phyloP scores from a whole-genome alignment of 2,329 filamentous ascomycete species.

The Paramyrothecium sp. region DNA sequence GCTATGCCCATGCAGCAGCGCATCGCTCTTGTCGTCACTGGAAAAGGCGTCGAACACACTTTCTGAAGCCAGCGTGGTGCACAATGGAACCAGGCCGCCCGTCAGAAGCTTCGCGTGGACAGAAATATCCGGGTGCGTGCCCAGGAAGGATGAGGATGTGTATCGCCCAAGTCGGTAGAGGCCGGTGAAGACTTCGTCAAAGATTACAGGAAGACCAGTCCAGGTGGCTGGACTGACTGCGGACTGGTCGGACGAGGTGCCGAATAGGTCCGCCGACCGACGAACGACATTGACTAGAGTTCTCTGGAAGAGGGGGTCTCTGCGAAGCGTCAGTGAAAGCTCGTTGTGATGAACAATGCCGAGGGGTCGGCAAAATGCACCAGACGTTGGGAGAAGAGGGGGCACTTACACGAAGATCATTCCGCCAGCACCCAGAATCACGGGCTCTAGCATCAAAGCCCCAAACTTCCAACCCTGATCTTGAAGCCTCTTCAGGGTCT shows the following conservation, averaged over 20 bases:
- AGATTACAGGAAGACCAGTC: slow-evolving; percentile 75
- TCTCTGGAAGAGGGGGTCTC: slow-evolving; percentile 79
- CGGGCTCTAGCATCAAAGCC: slow-evolving; percentile 75
- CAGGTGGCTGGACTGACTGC: slow-evolving; percentile 43
- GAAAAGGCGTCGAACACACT: slow-evolving; percentile 71
- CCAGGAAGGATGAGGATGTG: slow-evolving; percentile 68
- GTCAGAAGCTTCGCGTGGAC: slow-evolving; percentile 84
- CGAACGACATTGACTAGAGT: slow-evolving; percentile 68
- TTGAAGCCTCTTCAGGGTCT: slow-evolving; percentile 50
- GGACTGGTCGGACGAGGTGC: slow-evolving; percentile 13
- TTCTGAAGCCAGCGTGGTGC: slow-evolving; percentile 72
- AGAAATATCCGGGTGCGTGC: slow-evolving; percentile 68
- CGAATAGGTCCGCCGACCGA: slow-evolving; percentile 54
- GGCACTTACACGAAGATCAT: slow-evolving; percentile 72
- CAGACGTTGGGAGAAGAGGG: not conserved
- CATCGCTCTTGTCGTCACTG: slow-evolving; percentile 72
- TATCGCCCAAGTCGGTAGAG: slow-evolving; percentile 77
- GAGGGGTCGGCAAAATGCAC: not conserved
- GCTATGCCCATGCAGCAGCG: slow-evolving; percentile 79
- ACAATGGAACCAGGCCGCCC: slow-evolving; percentile 75
- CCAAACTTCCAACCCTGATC: slow-evolving; percentile 66
- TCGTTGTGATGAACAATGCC: not conserved
- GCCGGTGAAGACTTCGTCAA: slow-evolving; percentile 87
- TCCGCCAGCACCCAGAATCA: slow-evolving; percentile 78
- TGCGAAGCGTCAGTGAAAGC: slow-evolving; percentile 26